Percentiles rank a stretch among this genome's conserved stretches.
These are phyloP conservation scores for Leucocoprinus gongylophorus DNA, from an alignment of 1,284 basidiomycete genomes.

Conservation along the genomic window DNA sequence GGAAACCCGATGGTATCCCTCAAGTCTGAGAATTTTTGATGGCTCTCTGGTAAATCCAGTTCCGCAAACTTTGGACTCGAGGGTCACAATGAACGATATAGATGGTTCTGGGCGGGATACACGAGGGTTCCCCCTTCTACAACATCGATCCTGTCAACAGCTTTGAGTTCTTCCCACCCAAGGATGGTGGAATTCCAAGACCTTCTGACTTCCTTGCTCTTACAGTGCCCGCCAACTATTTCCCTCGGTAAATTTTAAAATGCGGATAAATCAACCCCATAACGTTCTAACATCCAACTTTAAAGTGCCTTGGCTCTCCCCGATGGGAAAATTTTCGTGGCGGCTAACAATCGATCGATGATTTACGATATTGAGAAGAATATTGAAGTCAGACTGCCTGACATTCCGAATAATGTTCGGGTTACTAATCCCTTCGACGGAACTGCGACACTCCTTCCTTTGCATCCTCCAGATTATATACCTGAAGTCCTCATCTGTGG, in stretches of 20 bases:
- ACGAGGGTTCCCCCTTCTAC: constrained; percentile 77
- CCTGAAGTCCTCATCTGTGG: constrained; percentile 78
- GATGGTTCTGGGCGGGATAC: constrained; percentile 77
- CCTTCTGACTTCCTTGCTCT: constrained; percentile 38
- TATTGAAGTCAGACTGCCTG: constrained; percentile 56
- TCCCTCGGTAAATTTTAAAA: constrained; percentile 24
- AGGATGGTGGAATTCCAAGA: constrained; percentile 59
- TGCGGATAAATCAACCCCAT: constrained; percentile 31
- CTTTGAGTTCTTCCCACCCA: constrained; percentile 78
- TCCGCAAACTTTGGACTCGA: neutral
- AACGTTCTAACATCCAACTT: neutral
- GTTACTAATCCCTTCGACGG: constrained; percentile 81
- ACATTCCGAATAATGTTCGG: constrained; percentile 74
- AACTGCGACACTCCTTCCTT: constrained; percentile 63
- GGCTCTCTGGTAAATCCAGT: constrained; percentile 30
- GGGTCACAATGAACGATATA: constrained; percentile 16
- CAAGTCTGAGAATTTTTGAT: constrained; percentile 60
- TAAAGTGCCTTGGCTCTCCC: constrained; percentile 71
- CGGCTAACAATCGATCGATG: constrained; percentile 73
- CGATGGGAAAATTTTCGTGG: constrained; percentile 67
- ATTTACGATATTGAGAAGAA: constrained; percentile 72
- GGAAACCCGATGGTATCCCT: constrained; percentile 73
- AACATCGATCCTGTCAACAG: constrained; percentile 74
- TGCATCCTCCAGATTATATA: constrained; percentile 56
- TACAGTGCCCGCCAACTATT: constrained; percentile 3